phyloP scores from a whole-genome alignment of 2,329 filamentous ascomycete species.

The Aspergillus oerlinghausenensis region DNA sequence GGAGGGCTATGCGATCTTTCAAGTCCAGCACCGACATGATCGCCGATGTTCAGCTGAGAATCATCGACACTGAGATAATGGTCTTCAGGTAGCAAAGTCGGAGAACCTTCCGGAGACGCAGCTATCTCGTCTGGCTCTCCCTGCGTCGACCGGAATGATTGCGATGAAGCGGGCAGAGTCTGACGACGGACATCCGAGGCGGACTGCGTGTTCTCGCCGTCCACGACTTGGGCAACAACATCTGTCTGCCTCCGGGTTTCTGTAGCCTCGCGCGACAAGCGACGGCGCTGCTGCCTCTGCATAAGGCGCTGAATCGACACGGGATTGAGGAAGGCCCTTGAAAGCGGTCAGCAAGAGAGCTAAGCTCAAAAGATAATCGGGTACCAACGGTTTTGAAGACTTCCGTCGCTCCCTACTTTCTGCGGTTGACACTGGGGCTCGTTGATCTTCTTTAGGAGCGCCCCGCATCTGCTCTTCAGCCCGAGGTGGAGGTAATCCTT shows the following conservation, averaged over 20 bases:
- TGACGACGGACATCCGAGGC: constrained; percentile 1
- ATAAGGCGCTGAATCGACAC: constrained; percentile 8
- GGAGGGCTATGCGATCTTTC: constrained; percentile 16
- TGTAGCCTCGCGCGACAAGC: background rate
- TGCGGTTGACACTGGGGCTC: background rate
- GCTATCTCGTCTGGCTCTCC: constrained; percentile 5
- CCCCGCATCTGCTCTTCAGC: background rate
- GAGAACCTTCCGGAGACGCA: constrained; percentile 8
- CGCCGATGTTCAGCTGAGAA: constrained; percentile 9
- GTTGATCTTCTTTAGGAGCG: background rate
- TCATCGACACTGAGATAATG: constrained; percentile 9
- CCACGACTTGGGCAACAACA: background rate
- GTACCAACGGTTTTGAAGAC: constrained; percentile 13
- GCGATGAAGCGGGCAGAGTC: constrained; percentile 4
- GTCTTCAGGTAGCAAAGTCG: constrained; percentile 9
- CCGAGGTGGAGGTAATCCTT: background rate
- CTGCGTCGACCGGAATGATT: background rate
- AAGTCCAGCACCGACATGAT: constrained; percentile 7
- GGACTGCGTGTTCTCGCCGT: background rate
- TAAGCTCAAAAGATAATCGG: background rate
- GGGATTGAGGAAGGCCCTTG: constrained; percentile 13
- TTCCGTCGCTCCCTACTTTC: constrained; percentile 9
- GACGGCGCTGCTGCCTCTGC: constrained; percentile 9
- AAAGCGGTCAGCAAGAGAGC: background rate
- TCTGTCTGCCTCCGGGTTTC: constrained; percentile 12